phyloP scores from a whole-genome alignment of 2,329 filamentous ascomycete genomes.

The Xylariaceae sp. region DNA sequence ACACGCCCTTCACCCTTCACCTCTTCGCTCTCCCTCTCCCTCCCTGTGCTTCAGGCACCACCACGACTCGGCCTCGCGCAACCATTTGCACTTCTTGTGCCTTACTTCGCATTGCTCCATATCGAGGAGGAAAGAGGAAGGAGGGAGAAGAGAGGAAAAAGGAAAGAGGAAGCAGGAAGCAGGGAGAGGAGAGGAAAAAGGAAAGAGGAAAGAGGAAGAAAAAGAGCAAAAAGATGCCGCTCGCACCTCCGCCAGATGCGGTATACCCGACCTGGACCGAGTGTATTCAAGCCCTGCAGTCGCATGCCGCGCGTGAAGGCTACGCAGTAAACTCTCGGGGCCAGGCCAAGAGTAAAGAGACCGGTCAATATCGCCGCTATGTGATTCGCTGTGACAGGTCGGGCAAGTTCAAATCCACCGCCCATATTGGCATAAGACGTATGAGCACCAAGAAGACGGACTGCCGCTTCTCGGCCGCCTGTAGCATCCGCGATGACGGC shows the following conservation, averaged over 20 bases:
- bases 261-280: slow-evolving; percentile 24
- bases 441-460: slow-evolving; percentile 27
- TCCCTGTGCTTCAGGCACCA: neutral
- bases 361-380: slow-evolving; percentile 26
- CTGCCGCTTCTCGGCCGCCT: slow-evolving; percentile 25
- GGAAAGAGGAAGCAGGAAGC: no score
- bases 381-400: slow-evolving; percentile 27
- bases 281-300: slow-evolving; percentile 23
- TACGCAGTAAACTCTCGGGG: slow-evolving; percentile 26
- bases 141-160: no score
- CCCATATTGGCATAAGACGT: slow-evolving; percentile 22
- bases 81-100: neutral
- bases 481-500: slow-evolving; percentile 24
- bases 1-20: slow-evolving; percentile 16
- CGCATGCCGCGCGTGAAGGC: slow-evolving; percentile 24
- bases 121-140: neutral
- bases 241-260: slow-evolving; percentile 23
- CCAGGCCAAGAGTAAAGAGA: slow-evolving; percentile 25
- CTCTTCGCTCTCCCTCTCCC: neutral
- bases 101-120: neutral
- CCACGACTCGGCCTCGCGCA: neutral
- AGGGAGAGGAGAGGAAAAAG: no score
- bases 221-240: slow-evolving; percentile 18
- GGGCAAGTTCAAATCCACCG: slow-evolving; percentile 24
- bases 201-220: no score